Percentiles rank a stretch among this genome's conserved stretches.
phyloP scores from a whole-genome alignment of 257 asterid species.

The Solanum chmielewskii region DNA sequence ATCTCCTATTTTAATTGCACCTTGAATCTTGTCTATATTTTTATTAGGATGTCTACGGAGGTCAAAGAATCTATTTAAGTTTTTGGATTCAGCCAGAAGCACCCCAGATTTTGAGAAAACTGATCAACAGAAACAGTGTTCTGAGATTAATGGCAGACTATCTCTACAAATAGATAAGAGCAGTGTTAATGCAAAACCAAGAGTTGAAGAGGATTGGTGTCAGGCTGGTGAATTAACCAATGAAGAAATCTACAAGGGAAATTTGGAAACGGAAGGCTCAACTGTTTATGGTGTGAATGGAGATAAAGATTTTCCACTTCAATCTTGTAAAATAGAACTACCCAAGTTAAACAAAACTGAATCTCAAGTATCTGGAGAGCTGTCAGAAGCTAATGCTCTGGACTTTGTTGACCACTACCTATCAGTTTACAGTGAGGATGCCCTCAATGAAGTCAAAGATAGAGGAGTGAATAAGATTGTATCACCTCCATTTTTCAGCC shows the following conservation, averaged over 20 bases:
- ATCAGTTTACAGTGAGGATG: constrained; percentile 25
- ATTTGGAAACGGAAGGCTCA: constrained; percentile 8
- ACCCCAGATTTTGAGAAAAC: constrained; percentile 3
- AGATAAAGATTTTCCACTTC: constrained; percentile 8
- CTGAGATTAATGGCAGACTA: neutral
- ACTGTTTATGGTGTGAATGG: constrained; percentile 1
- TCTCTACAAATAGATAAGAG: neutral
- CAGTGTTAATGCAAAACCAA: neutral
- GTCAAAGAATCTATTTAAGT: constrained; percentile 4
- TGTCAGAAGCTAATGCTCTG: constrained; percentile 37
- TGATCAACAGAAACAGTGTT: neutral
- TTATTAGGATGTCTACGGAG: constrained; percentile 29
- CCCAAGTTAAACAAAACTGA: constrained; percentile 10
- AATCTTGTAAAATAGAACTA: constrained; percentile 6
- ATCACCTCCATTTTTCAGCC: constrained; percentile 41
- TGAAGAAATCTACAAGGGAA: neutral
- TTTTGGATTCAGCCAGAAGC: constrained; percentile 18
- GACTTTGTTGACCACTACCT: constrained; percentile 58
- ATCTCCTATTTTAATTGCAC: neutral
- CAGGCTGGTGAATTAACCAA: neutral
- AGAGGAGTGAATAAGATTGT: constrained; percentile 5
- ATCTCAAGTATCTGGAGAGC: constrained; percentile 39
- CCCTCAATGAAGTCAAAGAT: constrained; percentile 10
- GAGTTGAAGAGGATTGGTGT: neutral
- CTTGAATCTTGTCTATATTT: neutral